Conservation (phyloP, 2,329 filamentous ascomycete genomes). For the Cladorrhinum sp. region DNA sequence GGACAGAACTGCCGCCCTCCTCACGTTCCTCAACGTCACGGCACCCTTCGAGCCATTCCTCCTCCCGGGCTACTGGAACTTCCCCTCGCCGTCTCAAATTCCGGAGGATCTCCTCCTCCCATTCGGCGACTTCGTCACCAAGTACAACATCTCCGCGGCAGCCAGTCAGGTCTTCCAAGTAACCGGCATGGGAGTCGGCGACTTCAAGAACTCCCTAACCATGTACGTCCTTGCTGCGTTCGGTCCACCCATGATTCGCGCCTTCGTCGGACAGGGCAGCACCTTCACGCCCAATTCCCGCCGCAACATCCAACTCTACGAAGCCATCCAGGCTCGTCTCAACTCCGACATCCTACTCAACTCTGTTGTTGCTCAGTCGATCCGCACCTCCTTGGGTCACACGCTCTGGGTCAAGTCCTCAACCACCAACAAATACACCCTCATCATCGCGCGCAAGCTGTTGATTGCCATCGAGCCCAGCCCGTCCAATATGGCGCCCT, state of each 20-base stretch:
- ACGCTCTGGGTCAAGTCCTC: slow-evolving; percentile 31
- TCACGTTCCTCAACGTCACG: slow-evolving; percentile 30
- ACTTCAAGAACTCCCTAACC: slow-evolving; percentile 41
- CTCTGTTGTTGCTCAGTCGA: slow-evolving; percentile 33
- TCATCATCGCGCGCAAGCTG: slow-evolving; percentile 35
- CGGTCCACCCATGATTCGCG: slow-evolving; percentile 35
- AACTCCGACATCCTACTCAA: slow-evolving; percentile 37
- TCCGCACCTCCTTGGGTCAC: slow-evolving; percentile 31
- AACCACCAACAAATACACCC: slow-evolving; percentile 22
- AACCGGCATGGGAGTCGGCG: slow-evolving; percentile 43
- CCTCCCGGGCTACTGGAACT: slow-evolving; percentile 37
- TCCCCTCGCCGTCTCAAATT: slow-evolving; percentile 42
- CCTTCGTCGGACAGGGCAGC: slow-evolving; percentile 30
- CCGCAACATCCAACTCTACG: slow-evolving; percentile 41
- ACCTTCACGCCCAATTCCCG: slow-evolving; percentile 35
- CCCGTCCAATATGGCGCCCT: slow-evolving; percentile 29
- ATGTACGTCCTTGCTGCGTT: slow-evolving; percentile 43
- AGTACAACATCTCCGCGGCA: slow-evolving; percentile 43
- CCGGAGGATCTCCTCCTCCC: slow-evolving; percentile 46
- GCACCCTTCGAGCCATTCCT: slow-evolving; percentile 33
- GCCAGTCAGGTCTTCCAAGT: slow-evolving; percentile 40
- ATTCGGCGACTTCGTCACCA: slow-evolving; percentile 46
- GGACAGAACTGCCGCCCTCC: slow-evolving; percentile 28
- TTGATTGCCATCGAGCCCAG: slow-evolving; percentile 38
- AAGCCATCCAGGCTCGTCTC: slow-evolving; percentile 35